Base-by-base conservation (phyloP, 108 stramenopile genomes). In the Cyclotella choctawhatcheeana region DNA sequence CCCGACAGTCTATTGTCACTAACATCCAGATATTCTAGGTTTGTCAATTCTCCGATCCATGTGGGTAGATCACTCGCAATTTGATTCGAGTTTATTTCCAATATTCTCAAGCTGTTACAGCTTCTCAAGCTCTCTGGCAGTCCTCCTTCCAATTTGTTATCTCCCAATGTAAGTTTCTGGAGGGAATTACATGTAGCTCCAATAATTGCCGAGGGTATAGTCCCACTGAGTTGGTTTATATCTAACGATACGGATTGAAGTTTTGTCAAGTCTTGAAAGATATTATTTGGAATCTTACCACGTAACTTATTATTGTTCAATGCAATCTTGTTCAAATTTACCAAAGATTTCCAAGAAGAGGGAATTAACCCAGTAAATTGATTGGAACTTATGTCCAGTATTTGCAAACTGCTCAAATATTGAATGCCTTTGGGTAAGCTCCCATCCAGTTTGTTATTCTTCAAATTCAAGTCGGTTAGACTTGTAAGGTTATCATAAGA, bases 291-390 rank as follows among this genome's bases (percentile, higher is more conserved):
- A 13, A 69, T 29, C 2, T 56, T 29, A 13, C 67, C 67, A n/a
- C 43, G 43, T 26, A 69, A 17, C 40, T 44, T 69, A 30, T 69
- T 69, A 35, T 69, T 47, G 29, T 27, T 33, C 12, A 69, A 13
- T 16, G 34, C 43, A 16, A 69, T 44, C 22, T 32, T 21, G n/a
- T 58, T 68, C 34, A 76, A 44, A 21, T 76, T 76, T 18, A 54
- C 59, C 59, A 76, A 25, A 33, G 43, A 63, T 24, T 53, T 63
- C 74, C 74, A 76, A 21, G 74, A 76, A 5, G 47, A 25, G 1
- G 74, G 60, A 33, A 76, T 61, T 27, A 31, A 34, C 10, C 60
- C 74, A 34, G 74, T 76, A 44, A 76, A 68, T 24, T 37, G 48
- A 68, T 76, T 76, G 40, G 67, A 58, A 29, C 47, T 62, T 2